A percentile compares a stretch with the other conserved stretches of the same genome.
These are phyloP conservation scores for Suhomyces wounanorum DNA, from an alignment of 1,139 yeast genomes.

Conservation along the genomic window DNA sequence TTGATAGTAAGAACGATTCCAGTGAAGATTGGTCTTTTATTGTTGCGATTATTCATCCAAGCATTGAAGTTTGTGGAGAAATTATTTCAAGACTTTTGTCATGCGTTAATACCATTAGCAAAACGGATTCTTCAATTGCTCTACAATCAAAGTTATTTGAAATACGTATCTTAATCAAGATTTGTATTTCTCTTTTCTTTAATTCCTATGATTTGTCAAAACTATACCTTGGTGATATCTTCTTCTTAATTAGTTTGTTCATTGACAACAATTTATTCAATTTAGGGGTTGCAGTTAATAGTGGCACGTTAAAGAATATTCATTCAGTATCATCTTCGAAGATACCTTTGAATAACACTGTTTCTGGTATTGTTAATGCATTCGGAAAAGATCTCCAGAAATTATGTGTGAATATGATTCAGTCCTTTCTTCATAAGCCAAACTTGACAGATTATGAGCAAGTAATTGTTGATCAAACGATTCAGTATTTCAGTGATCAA, in stretches of 20 bases:
- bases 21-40: constrained; percentile 61
- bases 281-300: neutral
- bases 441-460: constrained; percentile 48
- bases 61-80: constrained; percentile 71
- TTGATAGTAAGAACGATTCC: constrained; percentile 74
- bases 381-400: constrained; percentile 69
- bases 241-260: constrained; percentile 67
- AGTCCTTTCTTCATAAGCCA: constrained; percentile 66
- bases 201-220: constrained; percentile 69
- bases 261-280: constrained; percentile 75
- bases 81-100: constrained; percentile 57
- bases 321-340: neutral
- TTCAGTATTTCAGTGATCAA: constrained; percentile 66
- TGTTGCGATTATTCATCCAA: constrained; percentile 68
- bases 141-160: constrained; percentile 70
- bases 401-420: constrained; percentile 67
- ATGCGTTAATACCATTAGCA: constrained; percentile 52
- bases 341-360: neutral
- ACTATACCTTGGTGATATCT: constrained; percentile 69
- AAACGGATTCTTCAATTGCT: constrained; percentile 56
- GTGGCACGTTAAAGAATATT: neutral
- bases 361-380: constrained; percentile 3
- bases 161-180: constrained; percentile 65
- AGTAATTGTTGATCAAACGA: constrained; percentile 50
- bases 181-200: constrained; percentile 69